Percentiles rank a stretch among this genome's conserved stretches.
These are phyloP conservation scores for Polyporus tsugae DNA, from an alignment of 1,284 basidiomycete genomes.

Conservation along the genomic window DNA sequence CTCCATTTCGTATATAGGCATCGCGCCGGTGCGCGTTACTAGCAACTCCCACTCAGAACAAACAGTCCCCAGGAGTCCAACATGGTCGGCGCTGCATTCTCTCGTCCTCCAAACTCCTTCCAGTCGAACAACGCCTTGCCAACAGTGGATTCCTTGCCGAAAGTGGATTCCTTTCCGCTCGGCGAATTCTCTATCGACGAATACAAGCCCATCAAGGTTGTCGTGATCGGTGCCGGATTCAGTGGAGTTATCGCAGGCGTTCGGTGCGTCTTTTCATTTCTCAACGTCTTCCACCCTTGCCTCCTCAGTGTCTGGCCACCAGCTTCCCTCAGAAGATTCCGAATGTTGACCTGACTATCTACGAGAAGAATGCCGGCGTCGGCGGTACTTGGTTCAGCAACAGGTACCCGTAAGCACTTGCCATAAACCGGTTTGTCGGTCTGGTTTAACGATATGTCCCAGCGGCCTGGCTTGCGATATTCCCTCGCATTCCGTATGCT, in stretches of 20 bases:
- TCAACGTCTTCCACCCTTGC: too few species aligned
- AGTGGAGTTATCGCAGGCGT: constrained; percentile 65
- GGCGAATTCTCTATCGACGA: constrained; percentile 54
- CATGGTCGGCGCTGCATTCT: not conserved
- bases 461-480: constrained; percentile 64
- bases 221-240: constrained; percentile 61
- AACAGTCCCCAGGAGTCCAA: not conserved
- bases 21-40: not conserved
- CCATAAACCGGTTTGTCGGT: too few species aligned
- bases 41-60: not conserved
- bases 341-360: constrained; percentile 65
- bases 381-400: constrained; percentile 66
- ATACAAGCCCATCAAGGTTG: constrained; percentile 56
- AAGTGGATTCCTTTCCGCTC: constrained; percentile 7
- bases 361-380: constrained; percentile 64
- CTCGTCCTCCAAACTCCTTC: constrained; percentile 29
- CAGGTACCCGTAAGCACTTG: constrained; percentile 44
- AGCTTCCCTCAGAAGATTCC: constrained; percentile 63
- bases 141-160: not conserved
- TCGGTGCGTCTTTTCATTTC: constrained; percentile 37
- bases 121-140: not conserved
- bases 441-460: not conserved
- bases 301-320: not conserved
- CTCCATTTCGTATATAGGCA: not conserved
- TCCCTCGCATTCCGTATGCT: constrained; percentile 58